Evolutionary conservation across 129 eudicot genomes (phyloP).

Genomic region (Centaurea solstitialis): DNA sequence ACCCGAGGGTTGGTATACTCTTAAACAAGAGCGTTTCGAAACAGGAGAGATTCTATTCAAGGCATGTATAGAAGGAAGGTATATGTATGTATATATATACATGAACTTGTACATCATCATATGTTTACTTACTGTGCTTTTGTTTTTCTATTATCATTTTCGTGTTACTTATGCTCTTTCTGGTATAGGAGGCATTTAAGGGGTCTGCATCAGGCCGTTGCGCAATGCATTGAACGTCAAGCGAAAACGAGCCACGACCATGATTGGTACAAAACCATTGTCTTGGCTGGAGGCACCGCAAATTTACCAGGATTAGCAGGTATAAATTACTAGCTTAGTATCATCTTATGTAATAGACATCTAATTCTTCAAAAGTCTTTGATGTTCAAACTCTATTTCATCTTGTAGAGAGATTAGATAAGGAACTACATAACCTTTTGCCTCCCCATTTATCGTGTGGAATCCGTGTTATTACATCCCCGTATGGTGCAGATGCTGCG

Average conservation of each 20-base stretch:
- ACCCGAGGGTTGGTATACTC: conserved; percentile 42
- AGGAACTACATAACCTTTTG: conserved; percentile 52
- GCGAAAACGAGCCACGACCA: conserved; percentile 44
- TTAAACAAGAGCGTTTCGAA: conserved; percentile 66
- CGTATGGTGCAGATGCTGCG: conserved; percentile 67
- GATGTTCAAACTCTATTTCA: not conserved
- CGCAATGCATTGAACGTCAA: conserved; percentile 70
- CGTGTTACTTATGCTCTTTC: not conserved
- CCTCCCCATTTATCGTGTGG: conserved; percentile 45
- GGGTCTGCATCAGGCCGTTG: conserved; percentile 74
- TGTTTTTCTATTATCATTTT: not conserved
- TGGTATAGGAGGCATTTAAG: conserved; percentile 54
- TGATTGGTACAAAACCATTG: conserved; percentile 70
- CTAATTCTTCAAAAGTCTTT: not conserved
- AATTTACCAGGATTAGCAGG: conserved; percentile 82
- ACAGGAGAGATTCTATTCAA: not conserved
- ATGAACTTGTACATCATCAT: not conserved
- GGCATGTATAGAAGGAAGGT: not conserved
- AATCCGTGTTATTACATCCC: conserved; percentile 64
- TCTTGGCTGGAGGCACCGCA: conserved; percentile 72
- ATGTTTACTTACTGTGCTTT: not conserved
- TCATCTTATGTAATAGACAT: not conserved
- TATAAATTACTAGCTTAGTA: conserved; percentile 1
- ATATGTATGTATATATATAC: too few relatives aligned
- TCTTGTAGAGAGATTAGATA: conserved; percentile 70